Base-by-base conservation (phyloP, 495 filamentous ascomycete genomes). In the Glonium stellatum region DNA sequence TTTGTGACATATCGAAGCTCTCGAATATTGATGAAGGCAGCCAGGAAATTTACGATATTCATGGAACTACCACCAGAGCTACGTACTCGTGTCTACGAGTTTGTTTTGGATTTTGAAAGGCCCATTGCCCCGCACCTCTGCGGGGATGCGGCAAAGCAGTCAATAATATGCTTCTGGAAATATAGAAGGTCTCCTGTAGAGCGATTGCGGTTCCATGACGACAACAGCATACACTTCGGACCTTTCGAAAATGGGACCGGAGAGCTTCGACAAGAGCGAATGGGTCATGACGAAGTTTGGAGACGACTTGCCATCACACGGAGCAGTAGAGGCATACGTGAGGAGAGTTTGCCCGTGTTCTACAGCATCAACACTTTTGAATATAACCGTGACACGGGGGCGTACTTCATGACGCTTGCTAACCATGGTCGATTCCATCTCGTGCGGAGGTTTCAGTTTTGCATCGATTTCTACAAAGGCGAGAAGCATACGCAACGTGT, bases 341-440 rank as follows among this genome's bases (percentile, higher is more conserved):
- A 53, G 3, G 57, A 64, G 47, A 21, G 13, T 0, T 36, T 64
- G 0, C 13, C 39, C 5, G 44, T 64, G 4, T 64, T 64, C 57
- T 64, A 64, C 41, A 21, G 36, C 15, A 18, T 18, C 9, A 64
- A 64, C 25, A 57, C 46, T 0, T 60, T 64, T 44, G 19, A 5
- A 11, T 48, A 12, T 13, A 44, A 36, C 27, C 8, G 13, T 11
- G 62, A 64, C 37, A 22, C 44, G 4, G 2, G 31, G 12, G 36
- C 51, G 5, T 60, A 52, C 54, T 60, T 64, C 23, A 51, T 60
- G 23, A 35, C 36, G n/a, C 51, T 64, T 6, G 22, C 51, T 6
- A 37, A 46, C 5, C 27, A 53, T 8, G 52, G 57, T 23, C 57
- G 51, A 18, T 57, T 64, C 22, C 23, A 55, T 19, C 39, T 60